phyloP scores from a whole-genome alignment of 805 yeast genomes.

The Jamesozyma gamospora region DNA sequence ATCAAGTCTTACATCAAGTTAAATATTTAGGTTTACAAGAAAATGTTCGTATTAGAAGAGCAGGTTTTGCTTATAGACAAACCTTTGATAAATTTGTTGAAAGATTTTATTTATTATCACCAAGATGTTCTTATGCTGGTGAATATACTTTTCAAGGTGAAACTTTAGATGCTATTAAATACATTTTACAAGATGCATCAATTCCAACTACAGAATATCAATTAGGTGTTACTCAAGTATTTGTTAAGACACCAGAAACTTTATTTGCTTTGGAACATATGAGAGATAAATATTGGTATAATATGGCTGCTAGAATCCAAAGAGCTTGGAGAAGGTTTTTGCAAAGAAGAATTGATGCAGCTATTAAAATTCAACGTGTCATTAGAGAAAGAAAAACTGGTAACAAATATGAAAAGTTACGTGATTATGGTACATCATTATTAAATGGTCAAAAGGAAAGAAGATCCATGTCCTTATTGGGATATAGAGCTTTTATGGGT shows the following conservation, averaged over 20 bases:
- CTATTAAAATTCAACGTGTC: slow-evolving; percentile 66
- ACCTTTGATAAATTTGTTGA: slow-evolving; percentile 94
- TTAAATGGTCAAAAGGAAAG: slow-evolving; percentile 76
- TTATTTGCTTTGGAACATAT: slow-evolving; percentile 88
- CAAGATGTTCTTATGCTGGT: slow-evolving; percentile 88
- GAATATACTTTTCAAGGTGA: slow-evolving; percentile 60
- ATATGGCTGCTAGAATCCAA: slow-evolving; percentile 95
- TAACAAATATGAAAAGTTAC: slow-evolving; percentile 68
- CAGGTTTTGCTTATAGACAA: slow-evolving; percentile 96
- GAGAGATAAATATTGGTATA: slow-evolving; percentile 96
- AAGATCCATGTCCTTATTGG: slow-evolving; percentile 76
- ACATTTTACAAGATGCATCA: slow-evolving; percentile 46
- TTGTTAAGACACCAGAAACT: slow-evolving; percentile 94
- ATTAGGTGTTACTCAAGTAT: slow-evolving; percentile 83
- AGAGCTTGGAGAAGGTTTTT: slow-evolving; percentile 88
- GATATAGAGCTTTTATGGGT: slow-evolving; percentile 86
- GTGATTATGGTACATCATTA: slow-evolving; percentile 72
- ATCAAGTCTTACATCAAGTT: slow-evolving; percentile 88
- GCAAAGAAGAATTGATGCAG: slow-evolving; percentile 77
- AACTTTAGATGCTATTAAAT: slow-evolving; percentile 42
- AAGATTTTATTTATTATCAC: slow-evolving; percentile 78
- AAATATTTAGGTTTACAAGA: slow-evolving; percentile 94
- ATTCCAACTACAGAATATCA: slow-evolving; percentile 80
- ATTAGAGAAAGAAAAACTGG: slow-evolving; percentile 78
- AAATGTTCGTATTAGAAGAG: slow-evolving; percentile 94